These are phyloP conservation scores for Rhodotorula sp. DNA, from an alignment of 1,284 basidiomycete genomes.

Conservation along the genomic window DNA sequence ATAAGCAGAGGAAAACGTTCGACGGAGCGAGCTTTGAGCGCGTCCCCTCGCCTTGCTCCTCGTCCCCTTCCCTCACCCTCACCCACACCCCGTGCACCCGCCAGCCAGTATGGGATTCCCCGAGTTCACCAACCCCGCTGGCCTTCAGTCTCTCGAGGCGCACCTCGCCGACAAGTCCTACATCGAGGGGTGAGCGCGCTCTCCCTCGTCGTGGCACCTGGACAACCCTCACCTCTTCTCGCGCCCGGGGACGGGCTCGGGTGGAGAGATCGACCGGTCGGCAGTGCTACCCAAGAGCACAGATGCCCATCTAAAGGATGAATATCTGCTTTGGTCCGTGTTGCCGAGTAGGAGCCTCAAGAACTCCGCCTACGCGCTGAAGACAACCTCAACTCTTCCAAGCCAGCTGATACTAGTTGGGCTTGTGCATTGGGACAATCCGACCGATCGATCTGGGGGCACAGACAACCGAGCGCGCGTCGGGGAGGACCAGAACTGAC, in stretches of 20 bases:
- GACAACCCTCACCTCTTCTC: not conserved
- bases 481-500: not conserved
- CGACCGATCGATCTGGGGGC: not conserved
- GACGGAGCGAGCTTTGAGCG: no score
- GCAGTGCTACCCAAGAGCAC: no score
- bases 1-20: no score
- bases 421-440: not conserved
- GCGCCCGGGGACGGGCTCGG: not conserved
- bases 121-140: conserved; percentile 45
- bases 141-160: conserved; percentile 69
- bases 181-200: conserved; percentile 76
- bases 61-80: not conserved
- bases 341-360: conserved; percentile 87
- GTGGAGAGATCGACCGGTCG: not conserved
- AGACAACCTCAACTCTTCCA: conserved; percentile 67
- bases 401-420: conserved; percentile 69
- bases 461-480: not conserved
- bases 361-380: conserved; percentile 83
- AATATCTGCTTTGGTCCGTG: conserved; percentile 92
- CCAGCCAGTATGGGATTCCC: conserved; percentile 33
- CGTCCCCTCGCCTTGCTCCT: not conserved
- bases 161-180: conserved; percentile 84
- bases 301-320: conserved; percentile 58
- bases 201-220: not conserved
- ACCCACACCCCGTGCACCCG: no score